Conservation (phyloP, 2,329 filamentous ascomycete species). For the Fusarium tuaranense region DNA sequence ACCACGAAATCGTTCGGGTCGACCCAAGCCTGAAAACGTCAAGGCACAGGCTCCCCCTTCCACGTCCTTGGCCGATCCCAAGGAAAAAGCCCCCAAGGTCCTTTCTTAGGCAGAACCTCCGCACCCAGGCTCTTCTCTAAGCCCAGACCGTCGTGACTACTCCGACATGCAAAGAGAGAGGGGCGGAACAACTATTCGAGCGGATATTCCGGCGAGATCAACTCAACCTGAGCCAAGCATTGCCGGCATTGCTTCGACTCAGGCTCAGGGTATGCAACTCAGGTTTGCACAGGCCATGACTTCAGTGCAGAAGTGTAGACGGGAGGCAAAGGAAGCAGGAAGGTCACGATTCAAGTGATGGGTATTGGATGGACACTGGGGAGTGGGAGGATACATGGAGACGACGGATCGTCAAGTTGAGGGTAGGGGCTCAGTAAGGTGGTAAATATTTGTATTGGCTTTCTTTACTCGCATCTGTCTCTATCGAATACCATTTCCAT, state of each 20-base stretch:
- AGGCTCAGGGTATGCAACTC: not conserved
- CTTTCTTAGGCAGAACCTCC: too few relatives aligned
- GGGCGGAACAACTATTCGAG: not conserved
- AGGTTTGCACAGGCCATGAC: not conserved
- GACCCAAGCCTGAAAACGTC: too few relatives aligned
- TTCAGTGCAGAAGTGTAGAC: not conserved
- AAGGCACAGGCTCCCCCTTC: too few relatives aligned
- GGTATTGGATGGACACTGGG: not conserved
- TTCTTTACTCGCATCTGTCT: not conserved
- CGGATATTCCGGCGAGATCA: not conserved
- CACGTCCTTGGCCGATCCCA: too few relatives aligned
- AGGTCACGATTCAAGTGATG: not conserved
- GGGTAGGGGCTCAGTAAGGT: not conserved
- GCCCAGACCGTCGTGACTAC: not conserved
- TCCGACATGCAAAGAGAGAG: not conserved
- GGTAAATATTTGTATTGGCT: not conserved
- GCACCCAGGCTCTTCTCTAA: too few relatives aligned
- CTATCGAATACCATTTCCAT: not conserved
- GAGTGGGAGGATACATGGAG: not conserved
- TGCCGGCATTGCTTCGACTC: not conserved
- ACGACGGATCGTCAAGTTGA: not conserved
- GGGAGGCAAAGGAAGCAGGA: not conserved
- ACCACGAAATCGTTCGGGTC: too few relatives aligned
- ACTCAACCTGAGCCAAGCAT: not conserved
- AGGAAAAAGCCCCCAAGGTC: too few relatives aligned